Conservation (phyloP, 78 protist species). For the Dictyostelium purpureum region DNA sequence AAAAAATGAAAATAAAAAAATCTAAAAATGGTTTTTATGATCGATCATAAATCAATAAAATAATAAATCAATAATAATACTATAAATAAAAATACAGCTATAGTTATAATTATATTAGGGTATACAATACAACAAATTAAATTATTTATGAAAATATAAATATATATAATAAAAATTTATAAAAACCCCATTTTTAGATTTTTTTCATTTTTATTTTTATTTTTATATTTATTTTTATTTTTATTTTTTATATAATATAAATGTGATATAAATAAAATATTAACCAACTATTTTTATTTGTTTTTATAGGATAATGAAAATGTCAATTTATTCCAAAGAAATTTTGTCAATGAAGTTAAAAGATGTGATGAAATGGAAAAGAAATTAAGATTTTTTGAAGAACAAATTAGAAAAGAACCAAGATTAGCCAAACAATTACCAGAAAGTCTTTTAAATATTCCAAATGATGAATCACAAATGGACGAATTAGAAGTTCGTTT, state of each 20-base stretch:
- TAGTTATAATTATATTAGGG: neutral
- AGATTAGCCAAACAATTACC: neutral
- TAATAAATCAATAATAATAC: neutral
- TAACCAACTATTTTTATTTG: too few species aligned
- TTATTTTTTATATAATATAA: neutral
- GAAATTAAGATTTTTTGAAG: slow-evolving; percentile 84
- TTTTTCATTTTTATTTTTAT: neutral
- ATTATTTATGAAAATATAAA: neutral
- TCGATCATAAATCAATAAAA: neutral
- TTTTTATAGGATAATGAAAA: slow-evolving; percentile 85
- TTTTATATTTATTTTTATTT: neutral
- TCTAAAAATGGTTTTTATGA: neutral
- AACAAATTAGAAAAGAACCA: slow-evolving; percentile 48
- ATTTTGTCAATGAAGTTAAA: slow-evolving; percentile 91
- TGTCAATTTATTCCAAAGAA: slow-evolving; percentile 89
- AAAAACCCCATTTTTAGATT: neutral
- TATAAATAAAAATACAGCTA: neutral
- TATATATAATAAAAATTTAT: neutral
- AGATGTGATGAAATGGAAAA: slow-evolving; percentile 95
- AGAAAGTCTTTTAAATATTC: neutral
- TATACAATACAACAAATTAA: neutral
- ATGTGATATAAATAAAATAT: neutral
- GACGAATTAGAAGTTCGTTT: slow-evolving; percentile 81
- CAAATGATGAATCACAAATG: slow-evolving; percentile 53
- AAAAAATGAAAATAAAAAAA: neutral